Evolutionary conservation across 1,284 basidiomycete genomes (phyloP).

Genomic region (Ceratobasidium sp.): DNA sequence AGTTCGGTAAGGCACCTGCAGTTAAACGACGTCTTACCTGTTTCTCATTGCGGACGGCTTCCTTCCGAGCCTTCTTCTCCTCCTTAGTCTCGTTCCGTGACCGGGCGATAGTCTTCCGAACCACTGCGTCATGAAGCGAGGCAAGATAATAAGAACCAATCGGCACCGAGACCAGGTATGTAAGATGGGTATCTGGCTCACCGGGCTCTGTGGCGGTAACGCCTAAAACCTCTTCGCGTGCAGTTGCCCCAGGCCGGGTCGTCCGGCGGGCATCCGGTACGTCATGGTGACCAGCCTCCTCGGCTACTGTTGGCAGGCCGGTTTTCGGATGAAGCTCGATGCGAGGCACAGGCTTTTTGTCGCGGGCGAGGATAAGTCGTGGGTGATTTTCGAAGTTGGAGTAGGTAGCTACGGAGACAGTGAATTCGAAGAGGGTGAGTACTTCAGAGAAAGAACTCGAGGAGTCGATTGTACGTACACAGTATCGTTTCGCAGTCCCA

Average conservation of each 20-base stretch:
- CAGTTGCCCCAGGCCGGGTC: conserved; percentile 31
- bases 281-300: conserved; percentile 49
- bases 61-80: conserved; percentile 90
- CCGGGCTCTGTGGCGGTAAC: conserved; percentile 43
- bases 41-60: conserved; percentile 86
- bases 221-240: conserved; percentile 48
- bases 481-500: conserved; percentile 98
- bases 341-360: conserved; percentile 68
- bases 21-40: conserved; percentile 59
- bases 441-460: conserved; percentile 17
- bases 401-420: conserved; percentile 78
- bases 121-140: conserved; percentile 48
- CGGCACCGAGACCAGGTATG: conserved; percentile 1
- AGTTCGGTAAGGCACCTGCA: conserved; percentile 14
- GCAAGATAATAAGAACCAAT: conserved; percentile 7
- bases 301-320: conserved; percentile 73
- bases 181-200: conserved; percentile 46
- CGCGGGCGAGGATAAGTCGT: conserved; percentile 79
- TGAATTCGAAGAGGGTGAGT: not conserved
- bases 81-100: conserved; percentile 85
- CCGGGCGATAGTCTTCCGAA: conserved; percentile 71
- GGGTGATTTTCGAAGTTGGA: conserved; percentile 97
- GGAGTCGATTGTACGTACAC: conserved; percentile 67
- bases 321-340: conserved; percentile 81
- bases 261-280: conserved; percentile 17